These are phyloP conservation scores for Pseudozyma sp. DNA, from an alignment of 1,284 basidiomycete species.

Conservation along the genomic window DNA sequence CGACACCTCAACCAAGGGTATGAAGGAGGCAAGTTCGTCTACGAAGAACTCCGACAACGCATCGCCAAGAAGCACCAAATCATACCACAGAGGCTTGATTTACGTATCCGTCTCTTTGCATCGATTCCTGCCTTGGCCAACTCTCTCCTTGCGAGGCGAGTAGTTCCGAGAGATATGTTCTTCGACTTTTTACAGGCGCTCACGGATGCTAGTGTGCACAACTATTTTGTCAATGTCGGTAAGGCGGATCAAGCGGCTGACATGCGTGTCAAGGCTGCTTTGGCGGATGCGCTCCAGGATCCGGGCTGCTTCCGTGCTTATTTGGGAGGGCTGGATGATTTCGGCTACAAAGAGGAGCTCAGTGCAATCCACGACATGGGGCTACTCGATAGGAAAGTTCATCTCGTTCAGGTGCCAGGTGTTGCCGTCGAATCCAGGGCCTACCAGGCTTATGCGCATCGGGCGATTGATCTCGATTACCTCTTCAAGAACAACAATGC, in stretches of 20 bases:
- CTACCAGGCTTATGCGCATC: slow-evolving; percentile 27
- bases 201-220: slow-evolving; percentile 23
- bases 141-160: background rate
- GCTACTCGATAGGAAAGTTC: slow-evolving; percentile 29
- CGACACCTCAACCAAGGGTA: slow-evolving; percentile 25
- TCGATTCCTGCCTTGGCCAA: slow-evolving; percentile 6
- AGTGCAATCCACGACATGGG: slow-evolving; percentile 16
- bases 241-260: slow-evolving; percentile 39
- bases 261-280: slow-evolving; percentile 35
- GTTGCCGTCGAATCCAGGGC: slow-evolving; percentile 22
- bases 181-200: slow-evolving; percentile 36
- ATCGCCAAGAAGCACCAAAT: slow-evolving; percentile 38
- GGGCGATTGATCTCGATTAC: slow-evolving; percentile 40
- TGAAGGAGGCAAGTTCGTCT: slow-evolving; percentile 32
- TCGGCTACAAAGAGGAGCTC: slow-evolving; percentile 40
- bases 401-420: slow-evolving; percentile 41
- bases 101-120: slow-evolving; percentile 32
- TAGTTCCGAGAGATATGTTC: slow-evolving; percentile 8
- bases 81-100: slow-evolving; percentile 17
- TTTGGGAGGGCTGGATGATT: slow-evolving; percentile 47
- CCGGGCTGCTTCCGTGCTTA: slow-evolving; percentile 35
- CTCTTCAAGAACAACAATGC: slow-evolving; percentile 22
- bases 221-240: slow-evolving; percentile 40
- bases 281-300: slow-evolving; percentile 42
- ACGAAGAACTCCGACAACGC: slow-evolving; percentile 22